phyloP scores from a whole-genome alignment of 192 early-diverging fungal genomes.

The Dissophora ornata region DNA sequence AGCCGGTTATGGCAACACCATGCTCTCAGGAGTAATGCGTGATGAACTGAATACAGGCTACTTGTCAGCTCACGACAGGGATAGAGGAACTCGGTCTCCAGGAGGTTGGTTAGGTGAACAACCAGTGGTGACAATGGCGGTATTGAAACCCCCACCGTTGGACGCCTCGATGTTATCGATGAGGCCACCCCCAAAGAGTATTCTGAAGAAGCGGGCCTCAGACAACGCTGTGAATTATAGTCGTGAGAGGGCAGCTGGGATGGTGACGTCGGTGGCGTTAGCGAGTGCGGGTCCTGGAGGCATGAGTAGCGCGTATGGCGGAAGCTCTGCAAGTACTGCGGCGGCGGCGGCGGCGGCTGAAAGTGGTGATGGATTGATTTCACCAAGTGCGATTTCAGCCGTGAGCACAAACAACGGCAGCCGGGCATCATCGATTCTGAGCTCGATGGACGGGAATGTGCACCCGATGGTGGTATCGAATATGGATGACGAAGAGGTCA shows the following conservation, averaged over 20 bases:
- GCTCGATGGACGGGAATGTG: conserved; percentile 2
- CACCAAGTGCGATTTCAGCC: too few relatives aligned
- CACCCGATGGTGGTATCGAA: conserved; percentile 24
- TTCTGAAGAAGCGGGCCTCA: conserved; percentile 25
- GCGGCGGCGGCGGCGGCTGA: too few relatives aligned
- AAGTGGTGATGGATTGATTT: too few relatives aligned
- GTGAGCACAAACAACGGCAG: too few relatives aligned
- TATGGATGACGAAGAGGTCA: background rate
- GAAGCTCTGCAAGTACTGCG: background rate
- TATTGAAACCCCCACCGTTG: conserved; percentile 16
- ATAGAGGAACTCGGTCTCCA: background rate
- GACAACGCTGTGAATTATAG: background rate
- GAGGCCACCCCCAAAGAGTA: conserved; percentile 27
- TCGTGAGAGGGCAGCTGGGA: too few relatives aligned
- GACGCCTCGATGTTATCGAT: background rate
- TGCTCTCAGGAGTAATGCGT: background rate
- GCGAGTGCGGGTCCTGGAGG: too few relatives aligned
- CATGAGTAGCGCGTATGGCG: too few relatives aligned
- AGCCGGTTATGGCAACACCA: background rate
- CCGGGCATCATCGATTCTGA: background rate
- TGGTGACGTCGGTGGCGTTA: too few relatives aligned
- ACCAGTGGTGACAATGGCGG: background rate
- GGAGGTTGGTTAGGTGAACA: conserved; percentile 3
- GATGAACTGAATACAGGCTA: too few relatives aligned
- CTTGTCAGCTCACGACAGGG: too few relatives aligned